Evolutionary conservation across 306 rosid species (phyloP), one percentile per base, ranked within the genome.

Genomic region (Trifolium repens): DNA sequence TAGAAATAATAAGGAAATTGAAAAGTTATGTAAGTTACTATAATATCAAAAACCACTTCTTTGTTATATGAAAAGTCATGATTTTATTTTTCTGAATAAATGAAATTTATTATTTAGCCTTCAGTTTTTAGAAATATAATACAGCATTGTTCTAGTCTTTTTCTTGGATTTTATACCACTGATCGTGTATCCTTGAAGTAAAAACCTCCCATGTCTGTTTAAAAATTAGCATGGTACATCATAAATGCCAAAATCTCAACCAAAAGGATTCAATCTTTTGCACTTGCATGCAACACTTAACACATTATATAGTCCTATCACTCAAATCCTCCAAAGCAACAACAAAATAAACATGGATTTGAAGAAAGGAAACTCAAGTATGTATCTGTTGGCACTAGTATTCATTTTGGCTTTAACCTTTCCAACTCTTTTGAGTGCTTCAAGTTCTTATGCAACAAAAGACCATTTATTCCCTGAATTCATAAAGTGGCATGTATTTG

Each of bases 401-500:
- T 30, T 81, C 22, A 2, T 62, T 42, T 50, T 76, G 54, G 76
- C 47, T 22, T 26, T 78, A 10, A 22, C 26, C 16, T 19, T 30
- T 55, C 54, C 77, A 46, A 72, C 79, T n/a, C 32, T 47, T 40
- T 27, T 40, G 68, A 27, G 43, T 58, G 81, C 52, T 30, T 70
- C 88, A 58, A 7, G 1, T 15, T 6, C 47, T 63, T 57, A 34
- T 1, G 27, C 76, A 8, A 24, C 1, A 4, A 78, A 26, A 55
- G 80, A 78, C 7, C 40, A 61, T 8, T 0, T 82, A 16, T 82
- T 82, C 22, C 85, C 85, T 2, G 79, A 35, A 24, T 81, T 85
- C 81, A 78, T 75, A 78, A 78, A 81, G 79, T 85, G 88, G 85
- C 88, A 81, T 17, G 19, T 78, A 5, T 85, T 67, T 42, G 17